Base-by-base conservation (phyloP, 129 eudicot species). In the Flaveria sonorensis region DNA sequence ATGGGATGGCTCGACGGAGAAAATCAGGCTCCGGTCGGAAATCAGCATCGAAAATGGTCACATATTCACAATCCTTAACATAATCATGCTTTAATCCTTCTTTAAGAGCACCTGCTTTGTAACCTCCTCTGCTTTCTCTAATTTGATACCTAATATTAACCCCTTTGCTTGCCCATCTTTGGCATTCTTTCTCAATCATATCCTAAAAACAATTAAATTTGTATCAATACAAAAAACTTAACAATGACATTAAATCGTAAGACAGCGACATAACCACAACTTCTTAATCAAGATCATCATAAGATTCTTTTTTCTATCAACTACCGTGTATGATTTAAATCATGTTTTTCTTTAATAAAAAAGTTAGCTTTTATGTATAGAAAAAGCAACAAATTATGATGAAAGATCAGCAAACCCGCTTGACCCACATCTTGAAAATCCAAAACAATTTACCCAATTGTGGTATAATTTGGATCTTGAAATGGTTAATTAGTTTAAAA, bases 151-250 rank as follows among this genome's bases (percentile, higher is more conserved):
- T n/a, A 16, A 66, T 66, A 19, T 66, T 40, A n/a, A 66, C 71
- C 50, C 71, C 71, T 66, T 66, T 66, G 50, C 71, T 40, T n/a
- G 71, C 71, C 71, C 71, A 66, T 66, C 50, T 66, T 66, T 66
- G 71, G 18, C 71, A 66, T 15, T 66, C 71, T 36, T 36, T 66
- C 50, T 66, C 50, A n/a, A 66, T 40, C 71, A 66, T 39, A 66
- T 40, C 71, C 71, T 66, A 66, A 36, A 9, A 0, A 9, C 48
- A 63, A 24, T 26, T 13, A 1, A 45, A 45, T 45, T 45, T 9
- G 11, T 0, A 56, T 14, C 0, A 20, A 20, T 8, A 7, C 8
- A 36, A 36, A 7, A 36, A 36, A 36, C 8, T n/a, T n/a, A 53
- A 52, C 2, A n/a, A 15, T 12, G 16, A 47, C 15, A 47, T 50